Percentiles rank a stretch among this genome's conserved stretches.
phyloP scores from a whole-genome alignment of 1,284 basidiomycete species.

The Gomphus bonarii region DNA sequence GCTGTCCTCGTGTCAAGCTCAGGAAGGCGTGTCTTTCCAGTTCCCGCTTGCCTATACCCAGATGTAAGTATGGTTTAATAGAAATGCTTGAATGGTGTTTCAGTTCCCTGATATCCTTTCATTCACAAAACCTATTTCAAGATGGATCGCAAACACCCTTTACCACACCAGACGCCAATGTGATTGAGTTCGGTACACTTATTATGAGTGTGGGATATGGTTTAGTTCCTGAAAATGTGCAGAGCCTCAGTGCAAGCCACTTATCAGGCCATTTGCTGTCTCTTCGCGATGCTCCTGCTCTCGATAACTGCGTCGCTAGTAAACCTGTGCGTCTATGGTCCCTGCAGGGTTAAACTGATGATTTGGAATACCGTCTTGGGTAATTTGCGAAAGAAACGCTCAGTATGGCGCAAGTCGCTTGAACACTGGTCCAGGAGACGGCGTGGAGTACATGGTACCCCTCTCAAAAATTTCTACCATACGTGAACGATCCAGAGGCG shows the following conservation, averaged over 20 bases:
- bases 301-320: not conserved
- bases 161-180: not conserved
- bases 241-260: not conserved
- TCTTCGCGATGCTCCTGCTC: not conserved
- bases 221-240: not conserved
- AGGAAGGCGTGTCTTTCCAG: slow-evolving; percentile 2
- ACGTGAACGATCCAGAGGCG: not conserved
- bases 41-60: not conserved
- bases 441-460: not conserved
- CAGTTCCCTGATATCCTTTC: too few relatives aligned
- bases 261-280: not conserved
- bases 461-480: not conserved
- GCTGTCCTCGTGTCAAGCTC: not conserved
- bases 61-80: not conserved
- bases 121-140: not conserved
- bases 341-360: not conserved
- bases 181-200: not conserved
- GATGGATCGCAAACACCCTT: too few relatives aligned
- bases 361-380: not conserved
- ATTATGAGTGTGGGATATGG: not conserved
- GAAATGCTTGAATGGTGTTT: not conserved
- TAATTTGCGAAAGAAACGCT: not conserved
- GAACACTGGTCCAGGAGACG: not conserved
- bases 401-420: not conserved
- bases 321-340: not conserved